These are phyloP conservation scores for Pyricularia pennisetigena DNA, from an alignment of 2,329 filamentous ascomycete species.

Conservation along the genomic window DNA sequence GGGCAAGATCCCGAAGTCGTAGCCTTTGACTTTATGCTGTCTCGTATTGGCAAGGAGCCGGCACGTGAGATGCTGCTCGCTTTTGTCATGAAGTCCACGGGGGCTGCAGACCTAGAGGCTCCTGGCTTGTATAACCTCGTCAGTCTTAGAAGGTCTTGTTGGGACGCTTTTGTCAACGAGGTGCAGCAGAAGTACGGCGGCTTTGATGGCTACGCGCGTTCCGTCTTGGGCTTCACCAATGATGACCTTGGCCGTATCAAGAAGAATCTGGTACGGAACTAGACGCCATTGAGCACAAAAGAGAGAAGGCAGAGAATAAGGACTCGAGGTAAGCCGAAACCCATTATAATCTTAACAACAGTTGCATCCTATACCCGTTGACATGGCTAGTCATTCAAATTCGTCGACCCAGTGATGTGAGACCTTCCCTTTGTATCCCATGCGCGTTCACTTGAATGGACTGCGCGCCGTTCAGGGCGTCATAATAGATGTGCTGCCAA, in stretches of 20 bases:
- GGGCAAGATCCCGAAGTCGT: slow-evolving; percentile 32
- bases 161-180: slow-evolving; percentile 33
- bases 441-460: not conserved
- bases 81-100: slow-evolving; percentile 28
- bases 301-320: not conserved
- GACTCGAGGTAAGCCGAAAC: not conserved
- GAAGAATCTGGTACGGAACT: slow-evolving; percentile 25
- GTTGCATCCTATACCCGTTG: not conserved
- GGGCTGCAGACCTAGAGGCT: slow-evolving; percentile 23
- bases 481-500: not conserved
- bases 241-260: slow-evolving; percentile 36
- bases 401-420: not conserved
- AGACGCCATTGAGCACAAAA: not conserved
- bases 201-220: slow-evolving; percentile 36
- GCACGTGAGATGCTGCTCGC: slow-evolving; percentile 35
- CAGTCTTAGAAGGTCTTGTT: slow-evolving; percentile 31
- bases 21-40: slow-evolving; percentile 41
- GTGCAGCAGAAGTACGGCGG: slow-evolving; percentile 34
- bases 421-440: not conserved
- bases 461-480: too few relatives aligned
- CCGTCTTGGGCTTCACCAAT: slow-evolving; percentile 32
- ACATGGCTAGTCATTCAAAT: not conserved
- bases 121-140: slow-evolving; percentile 40
- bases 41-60: slow-evolving; percentile 41
- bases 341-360: not conserved